Percentiles rank a stretch among this genome's conserved stretches.
These are phyloP conservation scores for Excoecaria agallocha DNA, from an alignment of 345 rosid species.

Conservation along the genomic window DNA sequence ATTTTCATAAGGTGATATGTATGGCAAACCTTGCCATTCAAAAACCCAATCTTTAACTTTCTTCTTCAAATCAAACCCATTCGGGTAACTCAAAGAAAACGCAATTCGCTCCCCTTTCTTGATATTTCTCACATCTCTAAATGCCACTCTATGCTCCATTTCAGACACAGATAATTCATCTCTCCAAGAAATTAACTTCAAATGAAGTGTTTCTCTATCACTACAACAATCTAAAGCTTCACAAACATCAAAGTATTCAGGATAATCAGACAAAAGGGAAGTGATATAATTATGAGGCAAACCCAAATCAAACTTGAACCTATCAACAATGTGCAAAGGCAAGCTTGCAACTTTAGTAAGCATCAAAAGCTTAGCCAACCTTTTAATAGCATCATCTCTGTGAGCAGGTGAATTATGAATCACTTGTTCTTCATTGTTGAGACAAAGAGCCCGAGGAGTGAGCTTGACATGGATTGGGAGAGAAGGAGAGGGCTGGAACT, in stretches of 20 bases:
- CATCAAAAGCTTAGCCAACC: slow-evolving; percentile 70
- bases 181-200: slow-evolving; percentile 53
- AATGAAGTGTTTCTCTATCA: slow-evolving; percentile 36
- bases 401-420: slow-evolving; percentile 34
- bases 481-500: slow-evolving; percentile 66
- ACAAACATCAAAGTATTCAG: slow-evolving; percentile 58
- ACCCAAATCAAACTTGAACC: slow-evolving; percentile 68
- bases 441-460: slow-evolving; percentile 43
- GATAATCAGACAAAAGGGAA: slow-evolving; percentile 57
- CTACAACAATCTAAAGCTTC: slow-evolving; percentile 30
- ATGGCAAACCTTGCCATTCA: slow-evolving; percentile 73
- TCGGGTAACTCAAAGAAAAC: slow-evolving; percentile 69
- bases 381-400: slow-evolving; percentile 35
- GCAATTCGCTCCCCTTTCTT: slow-evolving; percentile 44
- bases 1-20: slow-evolving; percentile 69
- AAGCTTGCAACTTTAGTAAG: slow-evolving; percentile 41
- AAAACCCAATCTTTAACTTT: slow-evolving; percentile 68
- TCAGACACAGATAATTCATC: slow-evolving; percentile 55
- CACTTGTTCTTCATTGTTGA: slow-evolving; percentile 56
- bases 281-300: slow-evolving; percentile 63
- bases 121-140: slow-evolving; percentile 18
- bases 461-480: slow-evolving; percentile 67
- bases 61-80: slow-evolving; percentile 63
- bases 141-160: slow-evolving; percentile 53
- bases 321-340: slow-evolving; percentile 56